Evolutionary conservation across 2,329 filamentous ascomycete genomes (phyloP).

Genomic region (Graphilbum ipis-grandicollis): DNA sequence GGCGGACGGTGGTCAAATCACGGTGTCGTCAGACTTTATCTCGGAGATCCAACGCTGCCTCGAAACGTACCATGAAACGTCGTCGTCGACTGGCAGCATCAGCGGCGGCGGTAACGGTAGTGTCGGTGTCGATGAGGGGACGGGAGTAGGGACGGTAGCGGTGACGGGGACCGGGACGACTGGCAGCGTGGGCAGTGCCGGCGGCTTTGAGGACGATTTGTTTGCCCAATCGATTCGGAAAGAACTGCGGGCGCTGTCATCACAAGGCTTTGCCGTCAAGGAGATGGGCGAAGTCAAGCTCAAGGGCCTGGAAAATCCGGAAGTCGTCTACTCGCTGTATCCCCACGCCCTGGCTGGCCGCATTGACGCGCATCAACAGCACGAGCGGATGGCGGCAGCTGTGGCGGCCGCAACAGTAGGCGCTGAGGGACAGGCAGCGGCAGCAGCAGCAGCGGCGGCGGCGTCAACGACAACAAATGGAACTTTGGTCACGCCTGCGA

Average conservation of each 20-base stretch:
- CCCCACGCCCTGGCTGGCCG: slow-evolving; percentile 75
- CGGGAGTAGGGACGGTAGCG: background rate
- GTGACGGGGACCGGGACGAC: background rate
- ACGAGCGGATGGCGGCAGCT: slow-evolving; percentile 17
- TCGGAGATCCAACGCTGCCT: slow-evolving; percentile 84
- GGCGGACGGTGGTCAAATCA: slow-evolving; percentile 91
- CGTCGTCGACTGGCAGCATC: slow-evolving; percentile 33
- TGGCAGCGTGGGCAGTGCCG: slow-evolving; percentile 20
- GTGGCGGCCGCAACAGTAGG: slow-evolving; percentile 12
- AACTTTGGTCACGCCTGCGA: too few relatives aligned
- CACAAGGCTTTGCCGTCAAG: slow-evolving; percentile 91
- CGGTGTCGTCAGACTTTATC: slow-evolving; percentile 93
- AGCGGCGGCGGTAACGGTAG: slow-evolving; percentile 22
- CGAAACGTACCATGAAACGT: slow-evolving; percentile 75
- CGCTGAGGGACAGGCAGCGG: slow-evolving; percentile 1
- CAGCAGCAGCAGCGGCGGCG: background rate
- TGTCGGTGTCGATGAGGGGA: background rate
- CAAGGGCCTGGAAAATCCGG: slow-evolving; percentile 93
- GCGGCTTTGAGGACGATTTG: slow-evolving; percentile 61
- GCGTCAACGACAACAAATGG: background rate
- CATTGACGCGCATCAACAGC: slow-evolving; percentile 47
- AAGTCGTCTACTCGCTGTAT: slow-evolving; percentile 89
- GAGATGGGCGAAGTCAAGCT: slow-evolving; percentile 83
- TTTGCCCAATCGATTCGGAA: slow-evolving; percentile 64
- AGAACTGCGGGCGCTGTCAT: slow-evolving; percentile 72